Conservation (phyloP, 2,329 filamentous ascomycete genomes). For the Thyridium curvatum region DNA sequence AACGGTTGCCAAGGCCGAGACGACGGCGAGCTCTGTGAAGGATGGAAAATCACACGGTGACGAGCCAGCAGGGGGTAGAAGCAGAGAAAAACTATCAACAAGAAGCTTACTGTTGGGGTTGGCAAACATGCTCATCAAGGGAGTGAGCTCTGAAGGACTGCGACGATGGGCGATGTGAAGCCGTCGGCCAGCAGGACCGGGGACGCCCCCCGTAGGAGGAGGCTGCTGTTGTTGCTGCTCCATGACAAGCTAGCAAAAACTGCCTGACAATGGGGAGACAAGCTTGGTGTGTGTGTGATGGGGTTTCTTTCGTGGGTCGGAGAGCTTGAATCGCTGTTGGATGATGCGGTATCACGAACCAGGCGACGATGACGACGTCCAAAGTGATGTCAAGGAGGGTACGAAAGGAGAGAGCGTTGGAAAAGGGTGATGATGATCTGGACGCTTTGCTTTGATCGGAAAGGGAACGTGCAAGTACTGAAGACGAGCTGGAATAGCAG, state of each 20-base stretch:
- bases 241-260: conserved; percentile 38
- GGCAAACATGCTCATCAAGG: conserved; percentile 87
- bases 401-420: no score
- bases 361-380: no score
- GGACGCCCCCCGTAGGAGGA: conserved; percentile 49
- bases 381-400: no score
- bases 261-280: conserved; percentile 18
- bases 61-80: conserved; percentile 9
- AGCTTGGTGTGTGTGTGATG: conserved; percentile 22
- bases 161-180: conserved; percentile 96
- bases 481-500: no score
- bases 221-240: conserved; percentile 55
- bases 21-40: not conserved
- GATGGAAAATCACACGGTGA: conserved; percentile 1
- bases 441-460: no score
- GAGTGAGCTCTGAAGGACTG: conserved; percentile 94
- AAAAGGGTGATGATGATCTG: no score
- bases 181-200: conserved; percentile 77
- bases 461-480: no score
- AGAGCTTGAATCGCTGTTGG: conserved; percentile 22
- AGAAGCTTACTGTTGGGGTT: conserved; percentile 55
- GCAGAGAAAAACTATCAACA: not conserved
- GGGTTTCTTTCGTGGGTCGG: conserved; percentile 26
- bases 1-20: conserved; percentile 1
- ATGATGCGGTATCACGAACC: no score